Evolutionary conservation across 768 basidiomycete species (phyloP), one percentile per base, ranked within the genome.

Genomic region (Lactarius indigo): DNA sequence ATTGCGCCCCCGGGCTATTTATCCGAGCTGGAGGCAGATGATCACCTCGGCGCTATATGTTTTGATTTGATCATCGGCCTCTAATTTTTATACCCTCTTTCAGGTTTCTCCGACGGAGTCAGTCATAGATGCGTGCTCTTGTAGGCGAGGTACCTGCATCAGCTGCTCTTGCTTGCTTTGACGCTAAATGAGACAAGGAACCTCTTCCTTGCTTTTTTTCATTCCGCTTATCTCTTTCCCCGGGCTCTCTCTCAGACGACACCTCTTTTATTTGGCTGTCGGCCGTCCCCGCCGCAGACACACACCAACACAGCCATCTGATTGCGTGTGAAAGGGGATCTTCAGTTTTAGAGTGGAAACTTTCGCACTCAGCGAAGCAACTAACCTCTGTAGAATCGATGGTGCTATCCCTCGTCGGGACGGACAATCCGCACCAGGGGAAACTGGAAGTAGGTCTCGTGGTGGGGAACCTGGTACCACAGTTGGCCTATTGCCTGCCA

Each of bases 331-430:
- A 52, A 56, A n/a, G 31, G 54, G 30, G 55, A 33, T 56, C 30
- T 9, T 30, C 47, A 50, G 23, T 50, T 50, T 50, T 15, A 52
- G 50, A 50, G 41, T 47, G 20, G 28, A n/a, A 28, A 50, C 63
- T 66, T 66, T 66, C 50, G 58, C 23, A 63, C 65, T 63, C 65
- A 66, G 65, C 65, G 65, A 66, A 63, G 37, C 31, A 55, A 63
- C 26, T 52, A 15, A 52, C 26, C 26, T 5, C 26, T 26, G 23
- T 52, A 7, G 50, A 52, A 52, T 52, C 50, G 50, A 52, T 26
- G 47, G 47, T 50, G 26, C 50, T 52, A 52, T 52, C 23, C 47
- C 47, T 9, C 12, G 47, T 50, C 23, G 20, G 47, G 47, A 50
- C 10, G 23, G 13, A 50, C 47, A n/a, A 26, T 44, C 8, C 18